Evolutionary conservation across 1,284 basidiomycete genomes (phyloP).

Genomic region (Rhodotorula glutinis): DNA sequence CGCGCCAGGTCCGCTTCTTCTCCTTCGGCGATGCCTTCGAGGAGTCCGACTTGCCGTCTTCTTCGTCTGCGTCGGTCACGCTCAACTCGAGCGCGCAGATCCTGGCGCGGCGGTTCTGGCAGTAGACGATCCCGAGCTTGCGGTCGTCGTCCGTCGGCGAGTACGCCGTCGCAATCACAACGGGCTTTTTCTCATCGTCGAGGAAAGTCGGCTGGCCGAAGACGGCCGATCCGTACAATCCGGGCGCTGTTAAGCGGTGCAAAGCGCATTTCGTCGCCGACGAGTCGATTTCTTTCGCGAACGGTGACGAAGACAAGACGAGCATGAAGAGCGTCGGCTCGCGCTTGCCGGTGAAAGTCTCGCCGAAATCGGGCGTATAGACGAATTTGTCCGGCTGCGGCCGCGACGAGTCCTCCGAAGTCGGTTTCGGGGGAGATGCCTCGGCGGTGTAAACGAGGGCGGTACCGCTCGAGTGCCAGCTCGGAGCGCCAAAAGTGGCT

Average conservation of each 20-base stretch:
- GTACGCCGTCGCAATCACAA: constrained; percentile 57
- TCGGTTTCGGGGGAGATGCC: constrained; percentile 12
- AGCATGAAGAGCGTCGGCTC: constrained; percentile 37
- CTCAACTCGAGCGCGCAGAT: constrained; percentile 53
- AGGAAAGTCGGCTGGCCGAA: constrained; percentile 38
- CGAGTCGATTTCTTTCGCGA: not conserved
- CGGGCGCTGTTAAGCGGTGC: constrained; percentile 23
- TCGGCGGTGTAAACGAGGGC: constrained; percentile 40
- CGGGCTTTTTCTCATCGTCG: not conserved
- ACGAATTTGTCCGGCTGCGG: constrained; percentile 18
- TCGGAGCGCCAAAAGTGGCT: constrained; percentile 35
- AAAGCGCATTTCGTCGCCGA: not conserved
- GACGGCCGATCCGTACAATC: constrained; percentile 1
- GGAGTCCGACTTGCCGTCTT: not conserved
- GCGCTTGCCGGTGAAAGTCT: constrained; percentile 33
- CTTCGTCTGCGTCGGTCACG: not conserved
- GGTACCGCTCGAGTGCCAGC: constrained; percentile 22
- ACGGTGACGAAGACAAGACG: constrained; percentile 7
- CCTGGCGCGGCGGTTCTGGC: constrained; percentile 61
- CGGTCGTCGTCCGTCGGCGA: constrained; percentile 59
- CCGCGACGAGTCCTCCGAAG: not conserved
- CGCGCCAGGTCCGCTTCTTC: not conserved
- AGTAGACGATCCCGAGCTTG: constrained; percentile 61
- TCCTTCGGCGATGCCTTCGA: not conserved
- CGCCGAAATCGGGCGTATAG: constrained; percentile 40